Evolutionary conservation across 163 green algal genomes (phyloP).

Genomic region (Coccomyxa subellipsoidea): DNA sequence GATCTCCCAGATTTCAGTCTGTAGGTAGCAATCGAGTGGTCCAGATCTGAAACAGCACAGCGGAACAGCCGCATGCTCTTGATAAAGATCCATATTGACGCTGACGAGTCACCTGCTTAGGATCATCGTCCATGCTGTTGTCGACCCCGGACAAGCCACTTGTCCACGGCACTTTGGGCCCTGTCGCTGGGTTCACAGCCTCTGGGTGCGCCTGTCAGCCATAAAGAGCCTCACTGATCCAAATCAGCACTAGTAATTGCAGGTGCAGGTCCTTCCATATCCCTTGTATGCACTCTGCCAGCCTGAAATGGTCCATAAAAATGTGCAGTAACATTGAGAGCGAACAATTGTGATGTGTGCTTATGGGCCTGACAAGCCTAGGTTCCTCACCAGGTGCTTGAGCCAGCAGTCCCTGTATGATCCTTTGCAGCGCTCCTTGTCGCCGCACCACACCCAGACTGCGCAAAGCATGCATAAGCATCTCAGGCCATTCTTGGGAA

Average conservation of each 20-base stretch:
- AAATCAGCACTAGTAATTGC: not conserved
- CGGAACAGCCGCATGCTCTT: too few relatives aligned
- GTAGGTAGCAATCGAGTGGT: too few relatives aligned
- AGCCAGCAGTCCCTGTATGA: conserved; percentile 85
- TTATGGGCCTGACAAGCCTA: not conserved
- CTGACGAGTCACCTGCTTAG: conserved; percentile 2
- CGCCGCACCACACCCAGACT: conserved; percentile 88
- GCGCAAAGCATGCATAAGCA: conserved; percentile 3
- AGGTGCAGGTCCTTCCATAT: too few relatives aligned
- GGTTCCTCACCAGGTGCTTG: conserved; percentile 73
- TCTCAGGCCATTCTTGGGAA: not conserved
- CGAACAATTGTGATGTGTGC: too few relatives aligned
- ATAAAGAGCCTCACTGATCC: not conserved
- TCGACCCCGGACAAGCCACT: conserved; percentile 48
- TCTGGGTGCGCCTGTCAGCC: conserved; percentile 54
- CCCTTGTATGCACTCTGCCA: too few relatives aligned
- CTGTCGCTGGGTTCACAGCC: conserved; percentile 49
- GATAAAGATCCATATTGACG: too few relatives aligned
- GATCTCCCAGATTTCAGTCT: too few relatives aligned
- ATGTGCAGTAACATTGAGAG: not conserved
- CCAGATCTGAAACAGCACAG: too few relatives aligned
- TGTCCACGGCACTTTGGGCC: conserved; percentile 68
- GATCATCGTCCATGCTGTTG: not conserved
- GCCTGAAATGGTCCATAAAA: too few relatives aligned
- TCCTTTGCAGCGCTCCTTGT: conserved; percentile 49